Conservation (phyloP, 768 basidiomycete genomes). For the Gymnopilus dilepis region DNA sequence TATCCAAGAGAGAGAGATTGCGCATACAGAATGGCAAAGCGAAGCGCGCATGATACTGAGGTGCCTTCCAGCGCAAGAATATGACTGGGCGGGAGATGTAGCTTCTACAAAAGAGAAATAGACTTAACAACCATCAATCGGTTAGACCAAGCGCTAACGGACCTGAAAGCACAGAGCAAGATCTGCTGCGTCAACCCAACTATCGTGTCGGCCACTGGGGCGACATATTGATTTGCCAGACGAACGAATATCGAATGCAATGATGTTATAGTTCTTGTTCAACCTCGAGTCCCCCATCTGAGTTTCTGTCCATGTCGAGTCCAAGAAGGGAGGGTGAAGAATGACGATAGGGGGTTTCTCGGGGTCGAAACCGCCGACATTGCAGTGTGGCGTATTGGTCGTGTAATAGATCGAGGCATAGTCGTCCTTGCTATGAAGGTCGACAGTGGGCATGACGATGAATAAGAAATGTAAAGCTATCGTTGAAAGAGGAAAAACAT, state of each 20-base stretch:
- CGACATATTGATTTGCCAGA: constrained; percentile 62
- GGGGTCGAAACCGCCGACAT: constrained; percentile 70
- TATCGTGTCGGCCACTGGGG: constrained; percentile 64
- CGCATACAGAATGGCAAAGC: constrained; percentile 70
- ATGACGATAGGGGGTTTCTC: constrained; percentile 70
- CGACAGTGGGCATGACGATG: constrained; percentile 67
- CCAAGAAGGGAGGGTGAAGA: constrained; percentile 70
- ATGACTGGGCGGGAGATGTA: constrained; percentile 71
- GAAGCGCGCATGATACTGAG: constrained; percentile 60
- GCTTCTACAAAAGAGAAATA: constrained; percentile 43
- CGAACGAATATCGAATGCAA: constrained; percentile 76
- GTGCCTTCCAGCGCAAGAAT: constrained; percentile 71
- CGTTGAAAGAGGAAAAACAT: constrained; percentile 18
- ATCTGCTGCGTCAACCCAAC: constrained; percentile 83
- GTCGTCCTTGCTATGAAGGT: constrained; percentile 65
- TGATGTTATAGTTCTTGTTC: constrained; percentile 62
- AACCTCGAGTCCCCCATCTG: constrained; percentile 75
- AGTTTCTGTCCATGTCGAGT: constrained; percentile 68
- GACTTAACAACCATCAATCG: background rate
- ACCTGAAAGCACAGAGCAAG: constrained; percentile 70
- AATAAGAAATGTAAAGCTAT: constrained; percentile 18
- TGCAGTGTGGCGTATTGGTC: constrained; percentile 63
- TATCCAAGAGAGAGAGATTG: background rate
- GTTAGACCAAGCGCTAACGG: constrained; percentile 25
- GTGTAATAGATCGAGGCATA: constrained; percentile 75